Evolutionary conservation across 1,139 yeast species (phyloP), one percentile per base, ranked within the genome.

Genomic region (Torulaspora globosa): DNA sequence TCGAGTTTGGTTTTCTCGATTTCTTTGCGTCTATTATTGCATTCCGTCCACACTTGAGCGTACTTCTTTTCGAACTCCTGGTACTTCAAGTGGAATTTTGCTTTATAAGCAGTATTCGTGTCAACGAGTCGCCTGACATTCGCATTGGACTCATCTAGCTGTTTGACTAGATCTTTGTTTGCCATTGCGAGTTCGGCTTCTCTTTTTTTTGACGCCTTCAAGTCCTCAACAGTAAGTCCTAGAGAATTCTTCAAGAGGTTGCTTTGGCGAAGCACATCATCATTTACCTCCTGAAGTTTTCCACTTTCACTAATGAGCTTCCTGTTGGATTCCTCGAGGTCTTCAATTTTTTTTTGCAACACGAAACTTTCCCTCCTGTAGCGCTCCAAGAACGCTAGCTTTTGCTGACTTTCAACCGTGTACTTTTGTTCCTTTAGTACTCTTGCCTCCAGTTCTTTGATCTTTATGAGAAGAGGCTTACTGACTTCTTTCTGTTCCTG

Each of bases 21-120:
- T 18, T 41, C 39, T 6, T 30, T 30, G 16, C 36, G 39, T 28
- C 39, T 41, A 18, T 28, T 41, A 15, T 16, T 41, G 26, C 45
- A 35, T 9, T 36, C 41, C 24, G 10, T 37, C 16, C 14, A 14
- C 18, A 27, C 41, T 21, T 30, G 31, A n/a, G 36, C 29, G 19
- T 36, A 32, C 36, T 19, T 29, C 10, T 15, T 21, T 29, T 42
- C 33, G 14, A 39, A n/a, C 14, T 23, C 34, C 31, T 24, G 18
- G 24, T 18, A 28, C 35, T 28, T 32, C 27, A 28, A 23, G 24
- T 21, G 24, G 36, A 34, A 41, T 14, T 41, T 37, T 5, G 24
- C 15, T 18, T 16, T 35, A 26, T 34, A 21, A 34, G 34, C 39
- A 10, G 27, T 18, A n/a, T 41, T 41, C 12, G 39, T 19, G 19